Evolutionary conservation across 306 rosid species (phyloP), one percentile per base, ranked within the genome.

Genomic region (Pyrus bretschneideri): DNA sequence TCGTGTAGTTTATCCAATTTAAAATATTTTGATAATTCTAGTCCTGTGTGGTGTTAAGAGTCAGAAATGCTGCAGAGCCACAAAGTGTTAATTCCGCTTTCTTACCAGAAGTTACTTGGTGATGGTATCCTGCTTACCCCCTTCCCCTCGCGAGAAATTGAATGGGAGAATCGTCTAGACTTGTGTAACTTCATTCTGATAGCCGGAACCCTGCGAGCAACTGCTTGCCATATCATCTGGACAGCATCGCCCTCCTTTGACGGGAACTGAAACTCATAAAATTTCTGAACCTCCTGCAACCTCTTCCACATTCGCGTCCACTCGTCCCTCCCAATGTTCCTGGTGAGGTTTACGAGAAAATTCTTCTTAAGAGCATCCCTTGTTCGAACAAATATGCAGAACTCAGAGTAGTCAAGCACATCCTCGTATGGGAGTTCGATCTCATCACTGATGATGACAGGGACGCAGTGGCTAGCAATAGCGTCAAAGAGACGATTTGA

Each of bases 141-240:
- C 59, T 3, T 76, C 4, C 82, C 77, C 29, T 61, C 52, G 22
- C 38, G 71, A 49, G 51, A 7, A 69, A 73, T 57, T 21, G 91
- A 70, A 66, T 75, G 75, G 6, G 84, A 68, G 71, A 79, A 90
- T 69, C 97, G 84, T 67, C 85, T 84, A 45, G 89, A 87, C 81
- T 84, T 86, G 77, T 92, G 85, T 30, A 73, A 38, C 80, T 88
- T 88, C 83, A 86, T 42, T 55, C 79, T 84, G 54, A 92, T 75
- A 27, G 80, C 80, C 4, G 96, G 96, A 75, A 84, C 91, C 68
- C 82, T 88, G 19, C 97, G 89, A 1, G 88, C 82, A 59, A 92
- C 83, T 12, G 97, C 97, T 40, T 86, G 92, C 97, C 97, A 92
- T 69, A 92, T 88, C 97, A 92, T 92, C 58, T 92, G 92, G 9